Percentiles rank a stretch among this genome's conserved stretches.
Conservation (phyloP, 495 filamentous ascomycete genomes). For the Extremus antarcticus region DNA sequence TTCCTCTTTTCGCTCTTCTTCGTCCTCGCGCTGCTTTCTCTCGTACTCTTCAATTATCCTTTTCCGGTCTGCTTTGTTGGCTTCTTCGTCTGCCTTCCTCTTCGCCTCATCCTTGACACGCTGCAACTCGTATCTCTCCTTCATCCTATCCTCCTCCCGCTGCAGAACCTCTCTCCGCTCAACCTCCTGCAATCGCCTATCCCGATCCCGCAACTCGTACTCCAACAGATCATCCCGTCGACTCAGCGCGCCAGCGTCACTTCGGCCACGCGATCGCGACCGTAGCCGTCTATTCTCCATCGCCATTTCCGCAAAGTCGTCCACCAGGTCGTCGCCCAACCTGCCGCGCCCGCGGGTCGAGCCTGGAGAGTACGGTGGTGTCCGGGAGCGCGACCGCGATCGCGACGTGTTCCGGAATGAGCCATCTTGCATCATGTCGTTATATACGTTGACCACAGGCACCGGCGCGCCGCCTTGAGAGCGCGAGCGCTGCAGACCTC, state of each 20-base stretch:
- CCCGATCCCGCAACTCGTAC: conserved; percentile 15
- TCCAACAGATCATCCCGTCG: conserved; percentile 9
- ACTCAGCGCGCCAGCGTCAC: conserved; percentile 12
- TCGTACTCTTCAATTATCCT: conserved; percentile 25
- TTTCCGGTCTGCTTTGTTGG: conserved; percentile 17
- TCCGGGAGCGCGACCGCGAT: conserved; percentile 1
- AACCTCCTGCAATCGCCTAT: conserved; percentile 10
- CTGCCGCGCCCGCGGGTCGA: conserved; percentile 14
- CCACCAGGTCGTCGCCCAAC: conserved; percentile 21
- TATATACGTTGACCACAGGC: conserved; percentile 29
- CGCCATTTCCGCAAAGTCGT: conserved; percentile 23
- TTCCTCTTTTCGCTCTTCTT: conserved; percentile 17
- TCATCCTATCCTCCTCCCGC: conserved; percentile 13
- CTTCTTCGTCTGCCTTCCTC: conserved; percentile 20
- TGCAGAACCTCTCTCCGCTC: conserved; percentile 6
- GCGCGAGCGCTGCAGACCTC: conserved; percentile 27
- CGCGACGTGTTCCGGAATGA: neutral
- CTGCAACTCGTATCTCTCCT: conserved; percentile 17
- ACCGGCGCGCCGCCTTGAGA: conserved; percentile 27
- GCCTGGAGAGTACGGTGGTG: conserved; percentile 1
- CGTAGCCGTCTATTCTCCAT: conserved; percentile 12
- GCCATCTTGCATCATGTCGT: conserved; percentile 20
- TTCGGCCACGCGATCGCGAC: conserved; percentile 21
- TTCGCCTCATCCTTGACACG: conserved; percentile 9
- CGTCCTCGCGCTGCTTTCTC: conserved; percentile 24